Conservation (phyloP, 2,329 filamentous ascomycete species). For the Exserohilum rostratum region DNA sequence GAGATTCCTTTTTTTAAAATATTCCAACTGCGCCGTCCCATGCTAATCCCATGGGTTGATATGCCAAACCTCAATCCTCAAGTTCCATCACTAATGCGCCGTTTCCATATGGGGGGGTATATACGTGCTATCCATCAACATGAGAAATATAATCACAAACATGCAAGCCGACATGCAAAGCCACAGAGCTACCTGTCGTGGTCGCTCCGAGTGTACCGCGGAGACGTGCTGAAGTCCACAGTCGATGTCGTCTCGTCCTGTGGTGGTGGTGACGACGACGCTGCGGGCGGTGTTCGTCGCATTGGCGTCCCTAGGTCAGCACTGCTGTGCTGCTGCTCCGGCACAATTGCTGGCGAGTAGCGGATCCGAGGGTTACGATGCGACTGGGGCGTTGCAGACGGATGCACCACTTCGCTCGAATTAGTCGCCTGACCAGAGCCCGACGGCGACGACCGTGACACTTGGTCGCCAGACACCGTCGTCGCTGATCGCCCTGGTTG, state of each 20-base stretch:
- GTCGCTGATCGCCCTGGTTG: slow-evolving; percentile 27
- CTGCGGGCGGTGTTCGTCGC: slow-evolving; percentile 1
- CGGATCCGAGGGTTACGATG: slow-evolving; percentile 31
- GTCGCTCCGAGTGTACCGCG: slow-evolving; percentile 28
- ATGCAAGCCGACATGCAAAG: slow-evolving; percentile 11
- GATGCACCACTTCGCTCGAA: slow-evolving; percentile 18
- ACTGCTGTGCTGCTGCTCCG: slow-evolving; percentile 12
- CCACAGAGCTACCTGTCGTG: slow-evolving; percentile 36
- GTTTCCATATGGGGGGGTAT: slow-evolving; percentile 25
- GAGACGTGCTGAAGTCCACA: slow-evolving; percentile 10
- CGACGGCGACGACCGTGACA: slow-evolving; percentile 17
- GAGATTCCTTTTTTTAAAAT: slow-evolving; percentile 22
- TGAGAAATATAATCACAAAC: slow-evolving; percentile 31
- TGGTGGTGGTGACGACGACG: not conserved
- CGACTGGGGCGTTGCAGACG: slow-evolving; percentile 16
- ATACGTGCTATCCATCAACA: slow-evolving; percentile 28
- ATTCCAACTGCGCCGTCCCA: slow-evolving; percentile 31
- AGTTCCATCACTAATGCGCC: slow-evolving; percentile 26
- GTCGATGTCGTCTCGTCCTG: slow-evolving; percentile 8
- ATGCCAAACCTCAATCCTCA: slow-evolving; percentile 13
- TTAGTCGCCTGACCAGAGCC: slow-evolving; percentile 12
- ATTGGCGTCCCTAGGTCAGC: slow-evolving; percentile 25
- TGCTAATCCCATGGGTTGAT: slow-evolving; percentile 31
- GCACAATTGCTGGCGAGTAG: slow-evolving; percentile 29
- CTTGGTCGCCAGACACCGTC: slow-evolving; percentile 22